Evolutionary conservation across 2,329 filamentous ascomycete species (phyloP), one percentile per base, ranked within the genome.

Genomic region (Zasmidium angulare): DNA sequence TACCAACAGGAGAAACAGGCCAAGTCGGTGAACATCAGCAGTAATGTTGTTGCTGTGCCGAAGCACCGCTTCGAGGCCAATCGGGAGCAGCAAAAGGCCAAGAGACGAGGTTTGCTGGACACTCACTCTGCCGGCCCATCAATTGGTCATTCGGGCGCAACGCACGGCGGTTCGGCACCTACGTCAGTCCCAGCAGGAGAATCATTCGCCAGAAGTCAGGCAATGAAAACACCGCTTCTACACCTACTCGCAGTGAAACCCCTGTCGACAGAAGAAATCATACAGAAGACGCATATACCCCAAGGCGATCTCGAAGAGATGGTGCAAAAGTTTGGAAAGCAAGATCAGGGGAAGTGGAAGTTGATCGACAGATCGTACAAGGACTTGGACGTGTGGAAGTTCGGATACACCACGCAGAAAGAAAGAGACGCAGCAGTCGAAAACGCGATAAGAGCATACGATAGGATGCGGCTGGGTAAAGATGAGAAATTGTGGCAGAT

Each of bases 401-500:
- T 88, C 68, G 78, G 78, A 12, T 88, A 87, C 71, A 79, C 78
- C 24, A 79, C 75, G 40, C 69, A 80, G 50, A 79, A 83, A 50
- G 82, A 87, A 58, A 79, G 85, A 19, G 77, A 86, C 62, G 75
- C 80, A 55, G 86, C 84, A 24, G 84, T 88, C 66, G 82, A 86
- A 63, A 83, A 83, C 72, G 84, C 85, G 55, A 82, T 87, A 67
- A 82, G 81, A 55, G 84, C 85, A 47, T 88, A 84, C 70, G 86
- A 88, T 72, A 80, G 86, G 55, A 78, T 84, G 73, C 79, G 86
- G 24, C 75, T 88, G 19, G 80, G 82, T 6, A 83, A 83, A 63
- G 79, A 82, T 40, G 85, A 88, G 68, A 82, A 82, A 68, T 74
- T 84, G 20, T 88, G 86, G 85, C 85, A 88, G 73, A 78, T 78